Evolutionary conservation across 2,329 filamentous ascomycete species (phyloP), one percentile per base, ranked within the genome.

Genomic region (Achaetomium macrosporum): DNA sequence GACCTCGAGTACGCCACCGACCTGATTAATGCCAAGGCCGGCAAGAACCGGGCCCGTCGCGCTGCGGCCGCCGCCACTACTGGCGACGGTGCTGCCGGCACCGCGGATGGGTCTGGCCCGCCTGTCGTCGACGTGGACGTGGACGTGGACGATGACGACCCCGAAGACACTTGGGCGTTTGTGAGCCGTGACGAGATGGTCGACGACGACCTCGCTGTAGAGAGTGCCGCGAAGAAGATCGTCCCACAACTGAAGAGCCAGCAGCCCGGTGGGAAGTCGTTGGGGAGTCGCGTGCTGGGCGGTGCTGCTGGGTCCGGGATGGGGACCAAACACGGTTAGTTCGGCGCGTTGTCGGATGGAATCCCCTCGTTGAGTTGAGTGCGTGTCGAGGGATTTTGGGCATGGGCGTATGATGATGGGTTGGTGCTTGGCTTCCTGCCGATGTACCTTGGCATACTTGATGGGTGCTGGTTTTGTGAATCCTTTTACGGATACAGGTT

Each of bases 1-100:
- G 92, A 97, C 67, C 78, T 97, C 51, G 93, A 97, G 66, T 96
- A 96, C 63, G 91, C 93, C 36, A 88, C 82, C 68, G 86, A 85
- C 15, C 76, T 97, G 42, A 87, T 96, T 67, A 88, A 87, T 68
- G 81, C 74, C 53, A 81, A 81, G 67, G 70, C 73, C 1, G 73
- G 73, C 57, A 81, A 79, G 68, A 84, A 74, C 51, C 67, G 64
- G 41, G 61, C 61, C 29, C 64, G 72, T 69, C 45, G 57, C 46
- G 51, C 51, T n/a, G 54, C 50, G 15, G 53, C 47, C 9, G 47
- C 45, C n/a, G 39, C 40, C 9, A 39, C 50, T 8, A 48, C 57
- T 13, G 46, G 50, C 2, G 41, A 37, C 6, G 50, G 57, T 3
- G 56, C 59, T 8, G 66, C 67, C n/a, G 66, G 70, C 40, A 65